Conservation (phyloP, 78 protist species). For the slime mould (Dictyostelium discoideum) region DNA sequence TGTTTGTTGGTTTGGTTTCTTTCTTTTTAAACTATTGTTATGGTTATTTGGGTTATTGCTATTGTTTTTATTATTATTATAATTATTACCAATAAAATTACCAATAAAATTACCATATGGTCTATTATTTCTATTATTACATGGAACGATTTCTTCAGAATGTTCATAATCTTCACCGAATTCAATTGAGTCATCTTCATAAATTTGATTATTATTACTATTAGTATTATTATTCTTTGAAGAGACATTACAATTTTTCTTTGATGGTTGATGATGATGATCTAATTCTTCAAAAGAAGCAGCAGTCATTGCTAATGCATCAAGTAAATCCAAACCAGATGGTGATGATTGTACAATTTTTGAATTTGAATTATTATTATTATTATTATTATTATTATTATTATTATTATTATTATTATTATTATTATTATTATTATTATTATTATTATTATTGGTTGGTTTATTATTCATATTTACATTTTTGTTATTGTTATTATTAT, state of each 20-base stretch:
- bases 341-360: background rate
- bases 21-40: background rate
- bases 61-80: background rate
- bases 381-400: background rate
- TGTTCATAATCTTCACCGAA: background rate
- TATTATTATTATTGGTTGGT: background rate
- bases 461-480: background rate
- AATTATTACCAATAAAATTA: background rate
- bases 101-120: background rate
- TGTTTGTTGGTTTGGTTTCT: background rate
- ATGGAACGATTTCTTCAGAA: background rate
- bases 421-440: background rate
- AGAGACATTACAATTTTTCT: background rate
- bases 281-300: background rate
- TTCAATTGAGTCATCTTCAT: background rate
- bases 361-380: background rate
- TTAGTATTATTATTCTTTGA: no score
- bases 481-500: background rate
- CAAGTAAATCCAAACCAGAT: conserved; percentile 2
- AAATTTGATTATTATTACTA: no score
- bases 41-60: background rate
- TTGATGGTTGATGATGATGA: background rate
- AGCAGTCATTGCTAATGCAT: conserved; percentile 61
- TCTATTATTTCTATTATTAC: background rate
- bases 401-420: background rate